Percentiles rank a stretch among this genome's conserved stretches.
phyloP scores from a whole-genome alignment of 768 basidiomycete genomes.

The Termitomyces sp. region DNA sequence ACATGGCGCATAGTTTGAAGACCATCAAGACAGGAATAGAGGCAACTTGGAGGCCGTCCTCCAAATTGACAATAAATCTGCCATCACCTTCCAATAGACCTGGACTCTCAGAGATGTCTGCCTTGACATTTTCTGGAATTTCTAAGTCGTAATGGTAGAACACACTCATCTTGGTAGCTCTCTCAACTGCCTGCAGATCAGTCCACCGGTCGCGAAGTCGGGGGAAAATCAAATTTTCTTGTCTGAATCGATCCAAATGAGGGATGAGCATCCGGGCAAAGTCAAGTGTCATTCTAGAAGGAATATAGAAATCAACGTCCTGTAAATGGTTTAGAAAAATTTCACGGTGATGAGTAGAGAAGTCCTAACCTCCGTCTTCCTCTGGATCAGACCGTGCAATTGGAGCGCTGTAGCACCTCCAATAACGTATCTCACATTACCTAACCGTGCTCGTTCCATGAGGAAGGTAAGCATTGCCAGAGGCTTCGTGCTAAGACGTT shows the following conservation, averaged over 20 bases:
- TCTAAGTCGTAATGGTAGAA: background rate
- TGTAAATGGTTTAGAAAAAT: no score
- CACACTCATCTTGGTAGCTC: background rate
- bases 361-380: background rate
- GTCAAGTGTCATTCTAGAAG: background rate
- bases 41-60: background rate
- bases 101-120: background rate
- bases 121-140: background rate
- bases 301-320: background rate
- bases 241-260: background rate
- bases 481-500: background rate
- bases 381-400: background rate
- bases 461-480: background rate
- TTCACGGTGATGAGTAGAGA: background rate
- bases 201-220: background rate
- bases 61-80: background rate
- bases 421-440: background rate
- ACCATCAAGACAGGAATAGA: background rate
- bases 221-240: background rate
- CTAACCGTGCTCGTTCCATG: background rate
- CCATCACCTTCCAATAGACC: background rate
- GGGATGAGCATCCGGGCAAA: background rate
- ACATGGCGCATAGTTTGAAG: background rate
- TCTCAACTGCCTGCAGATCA: background rate
- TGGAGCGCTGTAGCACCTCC: background rate